Evolutionary conservation across 345 rosid species (phyloP).

Genomic region (Raphanus raphanistrum): DNA sequence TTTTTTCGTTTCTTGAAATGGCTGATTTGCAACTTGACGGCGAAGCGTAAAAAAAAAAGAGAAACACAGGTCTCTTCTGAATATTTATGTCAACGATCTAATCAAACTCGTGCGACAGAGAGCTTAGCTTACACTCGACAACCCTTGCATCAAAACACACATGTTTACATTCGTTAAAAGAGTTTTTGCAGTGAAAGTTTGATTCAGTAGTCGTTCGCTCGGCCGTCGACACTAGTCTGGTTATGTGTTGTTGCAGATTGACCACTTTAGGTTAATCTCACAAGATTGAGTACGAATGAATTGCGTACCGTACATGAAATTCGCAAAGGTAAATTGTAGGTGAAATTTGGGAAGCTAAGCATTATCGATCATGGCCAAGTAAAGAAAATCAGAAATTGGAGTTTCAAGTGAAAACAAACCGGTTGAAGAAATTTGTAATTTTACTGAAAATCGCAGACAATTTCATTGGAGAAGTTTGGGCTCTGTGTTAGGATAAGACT

Average conservation of each 20-base stretch:
- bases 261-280: neutral
- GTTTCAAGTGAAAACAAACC: neutral
- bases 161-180: neutral
- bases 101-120: neutral
- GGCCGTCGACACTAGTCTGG: neutral
- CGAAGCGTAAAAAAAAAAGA: neutral
- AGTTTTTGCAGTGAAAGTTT: conserved; percentile 11
- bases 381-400: neutral
- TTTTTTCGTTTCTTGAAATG: neutral
- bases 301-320: neutral
- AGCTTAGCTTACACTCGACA: too few relatives aligned
- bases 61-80: conserved; percentile 6
- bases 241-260: conserved; percentile 6
- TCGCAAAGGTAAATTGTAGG: neutral
- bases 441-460: neutral
- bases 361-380: neutral
- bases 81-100: neutral
- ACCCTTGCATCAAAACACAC: too few relatives aligned
- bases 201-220: neutral
- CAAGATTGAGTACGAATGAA: conserved; percentile 20
- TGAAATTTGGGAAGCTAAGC: neutral
- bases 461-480: neutral
- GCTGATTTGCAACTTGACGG: neutral
- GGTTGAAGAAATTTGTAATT: too few relatives aligned
- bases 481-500: neutral